These are phyloP conservation scores for Salix viminalis DNA, from an alignment of 345 rosid species.

Conservation along the genomic window DNA sequence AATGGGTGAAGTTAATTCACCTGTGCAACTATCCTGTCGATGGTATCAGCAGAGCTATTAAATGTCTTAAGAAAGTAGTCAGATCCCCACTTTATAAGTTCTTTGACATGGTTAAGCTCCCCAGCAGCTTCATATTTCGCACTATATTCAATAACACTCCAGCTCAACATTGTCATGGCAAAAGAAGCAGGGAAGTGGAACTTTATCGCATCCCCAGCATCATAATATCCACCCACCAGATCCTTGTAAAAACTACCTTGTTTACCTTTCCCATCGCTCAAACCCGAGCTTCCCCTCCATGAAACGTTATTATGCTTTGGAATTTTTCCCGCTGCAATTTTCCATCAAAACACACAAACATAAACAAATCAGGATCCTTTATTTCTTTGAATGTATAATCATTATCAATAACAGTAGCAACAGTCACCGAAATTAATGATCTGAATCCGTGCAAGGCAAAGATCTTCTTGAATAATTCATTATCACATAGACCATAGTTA, in stretches of 20 bases:
- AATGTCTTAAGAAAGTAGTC: conserved; percentile 94
- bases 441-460: not conserved
- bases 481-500: not conserved
- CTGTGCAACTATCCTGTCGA: conserved; percentile 60
- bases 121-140: conserved; percentile 87
- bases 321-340: conserved; percentile 67
- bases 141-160: conserved; percentile 97
- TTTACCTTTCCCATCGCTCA: conserved; percentile 70
- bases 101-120: conserved; percentile 86
- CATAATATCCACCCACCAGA: conserved; percentile 82
- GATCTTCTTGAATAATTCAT: not conserved
- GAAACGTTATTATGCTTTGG: conserved; percentile 91
- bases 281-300: conserved; percentile 87
- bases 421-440: not conserved
- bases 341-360: not conserved
- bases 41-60: conserved; percentile 69
- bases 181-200: conserved; percentile 83
- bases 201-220: conserved; percentile 96
- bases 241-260: conserved; percentile 47
- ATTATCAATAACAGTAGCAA: not conserved
- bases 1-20: conserved; percentile 20
- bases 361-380: not conserved
- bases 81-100: conserved; percentile 88
- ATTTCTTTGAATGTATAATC: not conserved
- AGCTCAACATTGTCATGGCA: conserved; percentile 96